Conservation (phyloP, 2,329 filamentous ascomycete species). For the Fusarium poae region DNA sequence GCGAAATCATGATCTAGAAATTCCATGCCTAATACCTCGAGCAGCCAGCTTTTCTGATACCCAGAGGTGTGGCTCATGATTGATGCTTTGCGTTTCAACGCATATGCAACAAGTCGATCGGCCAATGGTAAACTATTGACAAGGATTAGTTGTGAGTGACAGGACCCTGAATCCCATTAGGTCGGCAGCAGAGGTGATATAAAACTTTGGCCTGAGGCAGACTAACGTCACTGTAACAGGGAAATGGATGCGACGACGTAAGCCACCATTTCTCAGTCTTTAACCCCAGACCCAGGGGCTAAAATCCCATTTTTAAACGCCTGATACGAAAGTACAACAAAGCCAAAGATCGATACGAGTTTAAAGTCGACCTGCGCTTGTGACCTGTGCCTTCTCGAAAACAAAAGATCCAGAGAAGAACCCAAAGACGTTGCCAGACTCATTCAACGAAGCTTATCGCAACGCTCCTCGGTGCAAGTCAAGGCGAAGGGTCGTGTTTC, state of each 20-base stretch:
- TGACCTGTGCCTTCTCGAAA: not conserved
- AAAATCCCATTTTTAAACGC: slow-evolving; percentile 10
- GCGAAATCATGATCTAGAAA: too few species aligned
- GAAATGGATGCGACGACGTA: slow-evolving; percentile 35
- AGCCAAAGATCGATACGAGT: not conserved
- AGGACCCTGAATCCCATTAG: slow-evolving; percentile 23
- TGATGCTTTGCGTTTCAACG: slow-evolving; percentile 9
- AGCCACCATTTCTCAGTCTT: slow-evolving; percentile 34
- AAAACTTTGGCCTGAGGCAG: slow-evolving; percentile 30
- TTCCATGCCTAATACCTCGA: too few species aligned
- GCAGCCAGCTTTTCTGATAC: too few species aligned
- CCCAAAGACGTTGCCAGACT: slow-evolving; percentile 21
- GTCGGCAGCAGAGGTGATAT: not conserved
- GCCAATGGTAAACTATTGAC: slow-evolving; percentile 4
- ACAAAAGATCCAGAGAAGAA: slow-evolving; percentile 1
- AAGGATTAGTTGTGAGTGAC: slow-evolving; percentile 2
- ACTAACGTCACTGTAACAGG: slow-evolving; percentile 11
- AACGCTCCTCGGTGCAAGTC: slow-evolving; percentile 17
- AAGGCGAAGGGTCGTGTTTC: slow-evolving; percentile 13
- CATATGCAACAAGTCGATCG: not conserved
- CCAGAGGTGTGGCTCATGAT: not conserved
- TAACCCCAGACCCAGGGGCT: slow-evolving; percentile 14
- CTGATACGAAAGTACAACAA: not conserved
- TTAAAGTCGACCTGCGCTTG: not conserved
- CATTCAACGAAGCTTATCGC: slow-evolving; percentile 15